Base-by-base conservation (phyloP, 768 basidiomycete species). In the Tylopilus balloui region DNA sequence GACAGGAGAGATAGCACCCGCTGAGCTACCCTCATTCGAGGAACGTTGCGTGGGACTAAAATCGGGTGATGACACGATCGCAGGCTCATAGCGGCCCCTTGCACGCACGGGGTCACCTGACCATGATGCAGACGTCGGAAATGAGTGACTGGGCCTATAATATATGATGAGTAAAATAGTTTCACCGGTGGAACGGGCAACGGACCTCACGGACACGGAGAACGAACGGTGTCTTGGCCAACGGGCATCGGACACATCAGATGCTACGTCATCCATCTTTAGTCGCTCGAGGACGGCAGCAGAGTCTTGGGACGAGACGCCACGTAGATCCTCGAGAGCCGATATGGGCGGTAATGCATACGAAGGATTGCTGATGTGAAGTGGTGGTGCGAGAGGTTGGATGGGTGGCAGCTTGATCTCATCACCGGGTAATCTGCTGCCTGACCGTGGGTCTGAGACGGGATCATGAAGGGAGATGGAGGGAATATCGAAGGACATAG, bases 321-420 rank as follows among this genome's bases (percentile, higher is more conserved):
- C 79, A 9, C 81, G 73, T 42, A 82, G 62, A 51, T 80, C 79
- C 62, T 86, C 85, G 56, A 89, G 67, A 0, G 83, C 79, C 7
- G 84, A 81, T 48, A 86, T 86, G 1, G 84, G 83, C 1, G 84
- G 85, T 4, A 86, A 61, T 2, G 82, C 78, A 52, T 82, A 83
- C 2, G 71, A 67, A 2, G 74, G 64, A 14, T 66, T 65, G 23
- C 58, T 66, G 14, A 65, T 54, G 35, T 59, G 59, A 40, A 53
- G 62, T 2, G 63, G 54, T 1, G 60, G 57, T 4, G 55, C 57
- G 13, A 71, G 69, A 17, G 72, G 62, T 14, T 71, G 72, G 37
- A 76, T 69, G 19, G 75, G 75, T 14, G 75, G 71, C 17, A 76
- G 56, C 29, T 60, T 65, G 47, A 75, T 72, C 27, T 64, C 63